Evolutionary conservation across 352 stramenopile species (phyloP).

Genomic region (Globisporangium acanthophoron): DNA sequence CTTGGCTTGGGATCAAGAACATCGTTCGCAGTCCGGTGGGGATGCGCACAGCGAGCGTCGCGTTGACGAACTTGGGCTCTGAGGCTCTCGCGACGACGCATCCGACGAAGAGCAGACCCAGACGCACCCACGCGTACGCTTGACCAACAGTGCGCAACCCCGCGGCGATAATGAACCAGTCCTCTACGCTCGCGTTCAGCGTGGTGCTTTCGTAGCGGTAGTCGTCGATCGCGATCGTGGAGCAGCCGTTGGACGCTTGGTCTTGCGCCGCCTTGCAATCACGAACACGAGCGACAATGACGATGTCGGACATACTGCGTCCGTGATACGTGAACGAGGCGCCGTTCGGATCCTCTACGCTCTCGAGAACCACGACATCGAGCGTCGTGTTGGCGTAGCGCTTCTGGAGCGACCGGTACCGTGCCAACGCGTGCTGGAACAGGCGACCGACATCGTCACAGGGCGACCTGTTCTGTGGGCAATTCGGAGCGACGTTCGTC

Average conservation of each 20-base stretch:
- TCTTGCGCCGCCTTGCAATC: not conserved
- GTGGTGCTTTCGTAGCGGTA: slow-evolving; percentile 12
- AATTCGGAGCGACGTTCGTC: slow-evolving; percentile 5
- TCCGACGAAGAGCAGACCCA: slow-evolving; percentile 11
- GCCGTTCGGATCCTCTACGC: not conserved
- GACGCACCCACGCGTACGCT: slow-evolving; percentile 11
- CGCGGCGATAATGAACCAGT: slow-evolving; percentile 9
- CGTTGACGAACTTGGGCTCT: not conserved
- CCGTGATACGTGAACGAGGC: slow-evolving; percentile 3
- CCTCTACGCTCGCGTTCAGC: slow-evolving; percentile 3
- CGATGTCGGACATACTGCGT: slow-evolving; percentile 1
- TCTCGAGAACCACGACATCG: slow-evolving; percentile 3
- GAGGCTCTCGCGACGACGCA: slow-evolving; percentile 7
- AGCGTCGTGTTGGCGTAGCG: slow-evolving; percentile 2
- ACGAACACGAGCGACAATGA: slow-evolving; percentile 5
- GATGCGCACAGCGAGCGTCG: not conserved
- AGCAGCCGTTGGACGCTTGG: not conserved
- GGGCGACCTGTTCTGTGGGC: not conserved
- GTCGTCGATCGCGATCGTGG: slow-evolving; percentile 11
- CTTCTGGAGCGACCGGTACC: not conserved
- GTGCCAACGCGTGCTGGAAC: slow-evolving; percentile 1
- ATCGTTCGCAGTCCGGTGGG: slow-evolving; percentile 9
- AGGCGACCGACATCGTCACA: not conserved
- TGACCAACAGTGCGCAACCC: slow-evolving; percentile 10
- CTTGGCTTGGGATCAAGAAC: slow-evolving; percentile 26